These are phyloP conservation scores for Gracilaria gracilis DNA, from an alignment of 23 red algal species.

Conservation along the genomic window DNA sequence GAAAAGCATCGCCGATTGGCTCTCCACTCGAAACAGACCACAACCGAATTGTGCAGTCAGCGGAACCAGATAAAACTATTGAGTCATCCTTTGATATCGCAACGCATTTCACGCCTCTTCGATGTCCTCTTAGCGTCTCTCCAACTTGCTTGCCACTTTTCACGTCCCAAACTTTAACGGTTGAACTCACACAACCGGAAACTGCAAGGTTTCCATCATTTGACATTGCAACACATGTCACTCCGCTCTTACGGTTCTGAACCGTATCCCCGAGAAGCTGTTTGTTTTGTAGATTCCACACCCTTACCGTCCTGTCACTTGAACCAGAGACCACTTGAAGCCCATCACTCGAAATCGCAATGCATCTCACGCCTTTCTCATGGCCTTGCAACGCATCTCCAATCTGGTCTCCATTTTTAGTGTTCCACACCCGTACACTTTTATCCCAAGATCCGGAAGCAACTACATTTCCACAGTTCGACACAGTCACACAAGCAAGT, in stretches of 20 bases:
- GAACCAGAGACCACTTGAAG: conserved; percentile 2
- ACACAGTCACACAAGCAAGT: background rate
- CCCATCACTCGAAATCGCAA: conserved; percentile 10
- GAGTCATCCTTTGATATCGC: background rate
- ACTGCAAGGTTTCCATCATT: background rate
- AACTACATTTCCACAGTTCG: background rate
- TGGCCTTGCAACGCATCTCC: background rate
- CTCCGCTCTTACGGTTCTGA: background rate
- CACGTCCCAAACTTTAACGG: conserved; percentile 6
- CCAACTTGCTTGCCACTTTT: background rate
- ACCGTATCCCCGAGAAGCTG: background rate
- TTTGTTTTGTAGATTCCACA: background rate
- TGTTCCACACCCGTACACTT: conserved; percentile 10
- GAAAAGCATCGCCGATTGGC: background rate
- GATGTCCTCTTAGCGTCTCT: background rate
- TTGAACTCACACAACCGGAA: background rate
- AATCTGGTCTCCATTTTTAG: background rate
- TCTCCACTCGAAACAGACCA: conserved; percentile 14
- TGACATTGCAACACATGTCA: background rate
- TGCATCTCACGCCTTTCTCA: background rate
- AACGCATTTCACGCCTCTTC: background rate
- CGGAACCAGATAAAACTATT: conserved; percentile 24
- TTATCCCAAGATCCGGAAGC: conserved; percentile 13
- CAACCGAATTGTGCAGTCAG: conserved; percentile 1
- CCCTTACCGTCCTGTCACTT: background rate